Evolutionary conservation across 306 rosid species (phyloP).

Genomic region (Inga oerstediana): DNA sequence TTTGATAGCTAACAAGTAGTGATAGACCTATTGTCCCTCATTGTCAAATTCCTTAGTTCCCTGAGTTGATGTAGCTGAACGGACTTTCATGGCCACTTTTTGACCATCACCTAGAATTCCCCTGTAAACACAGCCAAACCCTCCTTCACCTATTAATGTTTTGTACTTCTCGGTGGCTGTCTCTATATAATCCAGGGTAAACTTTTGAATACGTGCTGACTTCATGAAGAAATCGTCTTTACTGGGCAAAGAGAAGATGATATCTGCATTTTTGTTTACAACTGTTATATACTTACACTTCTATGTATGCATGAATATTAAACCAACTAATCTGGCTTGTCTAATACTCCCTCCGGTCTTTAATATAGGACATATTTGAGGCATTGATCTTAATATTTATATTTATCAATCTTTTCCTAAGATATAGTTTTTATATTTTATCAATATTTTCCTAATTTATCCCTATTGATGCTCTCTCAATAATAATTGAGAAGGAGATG

Average conservation of each 20-base stretch:
- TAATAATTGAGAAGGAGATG: too few relatives aligned
- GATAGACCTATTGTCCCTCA: conserved; percentile 54
- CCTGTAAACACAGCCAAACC: conserved; percentile 83
- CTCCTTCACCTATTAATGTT: conserved; percentile 90
- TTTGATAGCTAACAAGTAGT: neutral
- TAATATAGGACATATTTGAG: too few relatives aligned
- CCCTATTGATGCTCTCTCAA: too few relatives aligned
- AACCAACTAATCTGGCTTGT: neutral
- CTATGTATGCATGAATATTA: neutral
- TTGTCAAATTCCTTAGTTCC: conserved; percentile 90
- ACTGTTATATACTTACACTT: conserved; percentile 2
- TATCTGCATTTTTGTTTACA: conserved; percentile 51
- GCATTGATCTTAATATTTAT: too few relatives aligned
- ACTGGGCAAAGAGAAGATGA: conserved; percentile 69
- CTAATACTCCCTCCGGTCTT: too few relatives aligned
- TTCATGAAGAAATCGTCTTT: conserved; percentile 65
- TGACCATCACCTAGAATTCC: conserved; percentile 69
- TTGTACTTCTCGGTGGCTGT: conserved; percentile 67
- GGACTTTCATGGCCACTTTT: conserved; percentile 90
- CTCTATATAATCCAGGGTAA: conserved; percentile 65
- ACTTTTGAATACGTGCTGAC: conserved; percentile 62
- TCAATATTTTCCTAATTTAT: too few relatives aligned
- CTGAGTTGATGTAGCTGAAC: conserved; percentile 88
- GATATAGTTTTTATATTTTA: too few relatives aligned
- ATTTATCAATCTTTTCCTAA: too few relatives aligned